A percentile compares a stretch with the other conserved stretches of the same genome.
Conservation (phyloP, 1,284 basidiomycete species). For the Puccinia horiana region DNA sequence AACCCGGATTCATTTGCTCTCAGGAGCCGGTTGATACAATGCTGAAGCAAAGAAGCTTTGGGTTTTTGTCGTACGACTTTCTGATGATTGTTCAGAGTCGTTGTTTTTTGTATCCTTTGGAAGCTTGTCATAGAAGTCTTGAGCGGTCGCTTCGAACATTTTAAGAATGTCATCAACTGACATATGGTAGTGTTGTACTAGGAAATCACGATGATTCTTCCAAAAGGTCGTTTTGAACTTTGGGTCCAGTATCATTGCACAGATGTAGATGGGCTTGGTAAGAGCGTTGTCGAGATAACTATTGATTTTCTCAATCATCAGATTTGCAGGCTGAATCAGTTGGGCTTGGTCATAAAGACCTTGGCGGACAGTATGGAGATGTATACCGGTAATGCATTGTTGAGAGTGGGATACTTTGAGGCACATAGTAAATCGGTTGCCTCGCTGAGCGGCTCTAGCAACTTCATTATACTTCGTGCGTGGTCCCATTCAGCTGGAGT, state of each 20-base stretch:
- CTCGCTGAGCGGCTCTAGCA: background rate
- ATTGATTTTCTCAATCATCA: background rate
- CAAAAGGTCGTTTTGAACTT: slow-evolving; percentile 6
- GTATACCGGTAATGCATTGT: background rate
- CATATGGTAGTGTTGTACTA: background rate
- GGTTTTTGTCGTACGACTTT: background rate
- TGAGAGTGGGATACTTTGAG: background rate
- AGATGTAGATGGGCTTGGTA: background rate
- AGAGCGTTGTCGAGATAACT: background rate
- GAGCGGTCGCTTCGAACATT: background rate
- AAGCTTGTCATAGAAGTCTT: background rate
- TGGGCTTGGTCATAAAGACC: slow-evolving; percentile 6
- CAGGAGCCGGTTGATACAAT: background rate
- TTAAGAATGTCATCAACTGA: background rate
- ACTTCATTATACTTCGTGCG: background rate
- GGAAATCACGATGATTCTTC: background rate
- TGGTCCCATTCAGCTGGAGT: background rate
- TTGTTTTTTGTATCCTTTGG: background rate
- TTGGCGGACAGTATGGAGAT: background rate
- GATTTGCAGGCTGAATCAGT: background rate
- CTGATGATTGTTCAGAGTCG: no score
- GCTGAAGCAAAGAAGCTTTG: background rate
- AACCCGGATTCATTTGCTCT: background rate
- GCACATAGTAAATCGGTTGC: background rate
- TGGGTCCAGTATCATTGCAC: background rate